Conservation (phyloP, 2,329 filamentous ascomycete species). For the Ophiostoma ips region DNA sequence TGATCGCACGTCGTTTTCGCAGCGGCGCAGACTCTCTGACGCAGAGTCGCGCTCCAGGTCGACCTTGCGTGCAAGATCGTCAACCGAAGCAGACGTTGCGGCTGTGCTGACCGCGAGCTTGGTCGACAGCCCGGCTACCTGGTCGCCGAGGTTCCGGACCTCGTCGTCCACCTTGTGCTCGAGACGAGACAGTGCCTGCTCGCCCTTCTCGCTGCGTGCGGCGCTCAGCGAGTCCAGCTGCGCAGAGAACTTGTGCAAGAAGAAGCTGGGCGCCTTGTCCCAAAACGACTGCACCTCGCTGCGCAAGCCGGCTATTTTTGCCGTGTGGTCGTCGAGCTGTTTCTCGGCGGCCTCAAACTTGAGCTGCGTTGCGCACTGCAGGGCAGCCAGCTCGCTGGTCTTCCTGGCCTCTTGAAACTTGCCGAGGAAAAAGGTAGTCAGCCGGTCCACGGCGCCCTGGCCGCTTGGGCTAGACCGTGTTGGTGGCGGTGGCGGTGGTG, state of each 20-base stretch:
- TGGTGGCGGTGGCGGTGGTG: neutral
- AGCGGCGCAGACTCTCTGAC: slow-evolving; percentile 1
- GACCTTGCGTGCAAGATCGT: slow-evolving; percentile 1
- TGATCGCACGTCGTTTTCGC: slow-evolving; percentile 5
- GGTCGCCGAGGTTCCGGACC: slow-evolving; percentile 7
- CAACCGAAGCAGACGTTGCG: neutral
- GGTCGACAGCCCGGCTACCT: slow-evolving; percentile 10
- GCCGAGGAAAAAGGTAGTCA: slow-evolving; percentile 11
- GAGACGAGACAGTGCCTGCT: slow-evolving; percentile 7
- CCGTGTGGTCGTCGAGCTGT: slow-evolving; percentile 5
- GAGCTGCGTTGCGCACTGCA: slow-evolving; percentile 8
- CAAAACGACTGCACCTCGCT: slow-evolving; percentile 10
- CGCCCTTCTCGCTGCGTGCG: slow-evolving; percentile 5
- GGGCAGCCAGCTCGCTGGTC: slow-evolving; percentile 1
- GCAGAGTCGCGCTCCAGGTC: neutral
- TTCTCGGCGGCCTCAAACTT: slow-evolving; percentile 12
- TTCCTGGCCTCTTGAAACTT: slow-evolving; percentile 11
- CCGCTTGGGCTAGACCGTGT: neutral
- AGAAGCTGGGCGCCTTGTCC: slow-evolving; percentile 9
- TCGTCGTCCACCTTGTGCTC: slow-evolving; percentile 13
- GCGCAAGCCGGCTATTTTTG: neutral
- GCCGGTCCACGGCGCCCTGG: slow-evolving; percentile 5
- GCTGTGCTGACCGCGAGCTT: slow-evolving; percentile 8
- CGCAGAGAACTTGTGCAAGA: slow-evolving; percentile 9
- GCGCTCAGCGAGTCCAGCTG: slow-evolving; percentile 8